phyloP scores from a whole-genome alignment of 306 rosid species.

The Vicia villosa region DNA sequence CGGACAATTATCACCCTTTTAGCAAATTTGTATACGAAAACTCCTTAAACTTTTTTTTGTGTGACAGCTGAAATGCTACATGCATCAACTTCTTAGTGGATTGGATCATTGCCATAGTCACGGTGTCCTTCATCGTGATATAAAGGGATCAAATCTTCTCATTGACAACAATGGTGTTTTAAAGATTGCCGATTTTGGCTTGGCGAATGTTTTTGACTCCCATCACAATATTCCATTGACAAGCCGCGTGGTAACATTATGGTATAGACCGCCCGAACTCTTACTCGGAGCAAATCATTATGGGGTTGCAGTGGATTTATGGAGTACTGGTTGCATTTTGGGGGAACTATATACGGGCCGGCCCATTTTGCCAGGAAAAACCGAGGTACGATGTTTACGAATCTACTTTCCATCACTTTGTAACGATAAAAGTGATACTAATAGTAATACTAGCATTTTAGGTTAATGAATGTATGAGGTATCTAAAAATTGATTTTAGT shows the following conservation, averaged over 20 bases:
- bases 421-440: background rate
- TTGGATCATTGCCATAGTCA: conserved; percentile 85
- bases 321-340: conserved; percentile 97
- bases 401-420: conserved; percentile 9
- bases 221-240: conserved; percentile 68
- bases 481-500: conserved; percentile 39
- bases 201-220: conserved; percentile 84
- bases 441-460: background rate
- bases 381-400: conserved; percentile 66
- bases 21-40: conserved; percentile 26
- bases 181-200: conserved; percentile 97
- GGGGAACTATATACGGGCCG: conserved; percentile 90
- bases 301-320: conserved; percentile 93
- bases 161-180: conserved; percentile 74
- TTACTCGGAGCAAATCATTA: conserved; percentile 92
- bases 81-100: conserved; percentile 93
- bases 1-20: background rate
- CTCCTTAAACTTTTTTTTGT: conserved; percentile 34
- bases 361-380: conserved; percentile 97
- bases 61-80: conserved; percentile 85
- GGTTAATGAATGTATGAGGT: conserved; percentile 21
- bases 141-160: conserved; percentile 98
- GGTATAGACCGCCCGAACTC: conserved; percentile 99
- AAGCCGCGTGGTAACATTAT: conserved; percentile 92
- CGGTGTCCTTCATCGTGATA: conserved; percentile 94